A percentile compares a stretch with the other conserved stretches of the same genome.
Conservation (phyloP, 257 asterid genomes). For the Linderniella brevidens region DNA sequence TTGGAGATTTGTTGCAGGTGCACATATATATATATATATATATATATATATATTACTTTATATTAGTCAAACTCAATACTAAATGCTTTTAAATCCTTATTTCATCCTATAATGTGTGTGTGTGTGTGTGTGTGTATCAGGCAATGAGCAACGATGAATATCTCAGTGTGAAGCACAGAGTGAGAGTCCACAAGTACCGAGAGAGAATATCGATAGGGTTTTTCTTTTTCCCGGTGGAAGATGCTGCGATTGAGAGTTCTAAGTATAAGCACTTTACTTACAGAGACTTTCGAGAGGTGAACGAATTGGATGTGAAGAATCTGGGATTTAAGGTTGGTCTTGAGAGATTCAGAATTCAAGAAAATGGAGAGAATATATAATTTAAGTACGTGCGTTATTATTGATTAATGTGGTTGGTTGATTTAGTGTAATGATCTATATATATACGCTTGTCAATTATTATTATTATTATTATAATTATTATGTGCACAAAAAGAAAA, state of each 20-base stretch:
- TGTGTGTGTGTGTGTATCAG: constrained; percentile 14
- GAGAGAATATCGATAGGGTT: constrained; percentile 75
- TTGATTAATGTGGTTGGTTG: too few relatives aligned
- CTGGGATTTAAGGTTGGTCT: constrained; percentile 61
- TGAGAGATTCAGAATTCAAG: constrained; percentile 24
- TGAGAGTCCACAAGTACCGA: constrained; percentile 32
- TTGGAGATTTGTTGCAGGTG: constrained; percentile 91
- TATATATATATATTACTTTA: too few relatives aligned
- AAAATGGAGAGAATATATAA: neutral
- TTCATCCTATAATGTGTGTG: neutral
- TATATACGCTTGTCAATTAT: too few relatives aligned
- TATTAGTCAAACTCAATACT: too few relatives aligned
- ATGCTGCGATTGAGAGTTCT: constrained; percentile 49
- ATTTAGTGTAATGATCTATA: too few relatives aligned
- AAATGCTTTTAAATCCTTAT: too few relatives aligned
- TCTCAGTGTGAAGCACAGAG: constrained; percentile 55
- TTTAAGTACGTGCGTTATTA: neutral
- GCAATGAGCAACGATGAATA: constrained; percentile 56
- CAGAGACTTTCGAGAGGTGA: constrained; percentile 49
- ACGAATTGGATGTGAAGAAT: constrained; percentile 44
- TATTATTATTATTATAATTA: too few relatives aligned
- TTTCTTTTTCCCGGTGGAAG: constrained; percentile 54
- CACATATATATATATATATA: neutral
- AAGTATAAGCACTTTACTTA: constrained; percentile 59
- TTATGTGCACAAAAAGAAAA: too few relatives aligned